Percentiles rank a stretch among this genome's conserved stretches.
Conservation (phyloP, 345 rosid species). For the Balakata baccata region DNA sequence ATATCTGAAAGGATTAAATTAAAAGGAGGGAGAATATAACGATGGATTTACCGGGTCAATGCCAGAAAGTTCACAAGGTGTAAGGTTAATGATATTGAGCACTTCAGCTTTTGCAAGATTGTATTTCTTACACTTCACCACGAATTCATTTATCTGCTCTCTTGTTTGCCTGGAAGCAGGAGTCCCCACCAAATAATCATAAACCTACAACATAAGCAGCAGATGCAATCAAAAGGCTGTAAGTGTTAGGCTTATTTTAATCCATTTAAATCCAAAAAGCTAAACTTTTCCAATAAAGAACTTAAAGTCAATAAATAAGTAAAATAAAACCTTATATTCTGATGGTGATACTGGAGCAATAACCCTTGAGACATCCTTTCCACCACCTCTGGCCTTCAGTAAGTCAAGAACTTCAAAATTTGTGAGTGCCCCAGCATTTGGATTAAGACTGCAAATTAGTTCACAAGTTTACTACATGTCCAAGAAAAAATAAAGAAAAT, state of each 20-base stretch:
- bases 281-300: not conserved
- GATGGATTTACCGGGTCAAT: slow-evolving; percentile 44
- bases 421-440: slow-evolving; percentile 64
- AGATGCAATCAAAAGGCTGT: not conserved
- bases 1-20: no score
- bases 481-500: not conserved
- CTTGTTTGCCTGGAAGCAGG: slow-evolving; percentile 57
- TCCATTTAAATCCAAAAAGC: not conserved
- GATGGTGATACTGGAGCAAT: slow-evolving; percentile 58
- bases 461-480: not conserved
- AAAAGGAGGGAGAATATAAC: not conserved
- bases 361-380: slow-evolving; percentile 61
- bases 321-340: slow-evolving; percentile 56
- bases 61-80: slow-evolving; percentile 55
- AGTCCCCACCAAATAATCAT: slow-evolving; percentile 59
- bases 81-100: slow-evolving; percentile 61
- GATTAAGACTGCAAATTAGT: slow-evolving; percentile 47
- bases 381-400: slow-evolving; percentile 69
- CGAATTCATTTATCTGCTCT: slow-evolving; percentile 47
- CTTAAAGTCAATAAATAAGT: not conserved
- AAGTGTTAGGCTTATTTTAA: not conserved
- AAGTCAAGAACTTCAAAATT: slow-evolving; percentile 74
- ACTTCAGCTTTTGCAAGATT: slow-evolving; percentile 76
- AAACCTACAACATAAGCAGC: slow-evolving; percentile 44
- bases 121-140: slow-evolving; percentile 51